Conservation (phyloP, 2,329 filamentous ascomycete species). For the Arthrobotrys megalospora region DNA sequence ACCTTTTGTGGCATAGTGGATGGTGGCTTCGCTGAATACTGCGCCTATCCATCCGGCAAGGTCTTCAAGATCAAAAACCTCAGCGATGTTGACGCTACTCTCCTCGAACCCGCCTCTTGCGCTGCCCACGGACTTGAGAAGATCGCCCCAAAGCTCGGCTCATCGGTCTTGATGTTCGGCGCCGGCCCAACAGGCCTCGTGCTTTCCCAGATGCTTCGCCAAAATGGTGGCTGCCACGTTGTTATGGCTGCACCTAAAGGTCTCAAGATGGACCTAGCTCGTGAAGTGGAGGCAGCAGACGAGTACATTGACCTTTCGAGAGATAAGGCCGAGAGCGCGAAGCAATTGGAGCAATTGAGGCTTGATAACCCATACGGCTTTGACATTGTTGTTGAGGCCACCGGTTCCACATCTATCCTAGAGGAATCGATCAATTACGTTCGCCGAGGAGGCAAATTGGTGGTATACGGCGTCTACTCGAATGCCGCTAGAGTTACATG, state of each 20-base stretch:
- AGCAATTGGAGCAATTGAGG: constrained; percentile 76
- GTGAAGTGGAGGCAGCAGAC: constrained; percentile 73
- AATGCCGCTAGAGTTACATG: constrained; percentile 76
- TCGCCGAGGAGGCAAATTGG: constrained; percentile 78
- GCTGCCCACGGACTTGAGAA: constrained; percentile 80
- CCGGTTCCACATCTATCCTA: constrained; percentile 78
- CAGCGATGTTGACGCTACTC: constrained; percentile 77
- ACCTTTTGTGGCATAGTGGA: constrained; percentile 69
- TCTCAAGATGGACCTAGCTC: constrained; percentile 79
- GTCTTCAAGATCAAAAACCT: constrained; percentile 79
- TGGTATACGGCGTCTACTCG: constrained; percentile 80
- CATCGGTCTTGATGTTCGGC: constrained; percentile 77
- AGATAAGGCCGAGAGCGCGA: constrained; percentile 72
- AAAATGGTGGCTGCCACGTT: constrained; percentile 79
- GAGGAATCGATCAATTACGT: constrained; percentile 81
- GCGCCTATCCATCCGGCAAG: constrained; percentile 72
- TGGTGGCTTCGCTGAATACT: constrained; percentile 81
- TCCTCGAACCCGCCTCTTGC: constrained; percentile 80
- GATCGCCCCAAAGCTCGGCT: constrained; percentile 77
- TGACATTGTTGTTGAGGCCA: constrained; percentile 76
- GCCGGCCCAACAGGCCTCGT: constrained; percentile 78
- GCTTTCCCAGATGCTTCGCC: constrained; percentile 76
- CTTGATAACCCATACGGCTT: constrained; percentile 79
- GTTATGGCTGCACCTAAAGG: constrained; percentile 79
- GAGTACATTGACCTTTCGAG: constrained; percentile 71